Evolutionary conservation across 2,329 filamentous ascomycete species (phyloP).

Genomic region (Penicillium glabrum): DNA sequence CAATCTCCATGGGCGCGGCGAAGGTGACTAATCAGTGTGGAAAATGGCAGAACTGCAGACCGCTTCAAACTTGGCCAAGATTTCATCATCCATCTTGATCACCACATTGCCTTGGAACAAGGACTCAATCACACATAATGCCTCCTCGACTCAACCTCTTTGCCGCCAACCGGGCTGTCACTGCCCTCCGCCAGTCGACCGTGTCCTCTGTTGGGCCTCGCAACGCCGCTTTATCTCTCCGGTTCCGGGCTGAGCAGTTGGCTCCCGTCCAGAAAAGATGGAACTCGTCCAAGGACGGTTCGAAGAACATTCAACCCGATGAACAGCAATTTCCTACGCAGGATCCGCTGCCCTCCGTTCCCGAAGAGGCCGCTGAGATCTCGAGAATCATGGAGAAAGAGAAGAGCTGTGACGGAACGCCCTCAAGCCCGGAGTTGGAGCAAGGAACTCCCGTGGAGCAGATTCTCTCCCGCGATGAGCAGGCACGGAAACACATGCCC

Average conservation of each 20-base stretch:
- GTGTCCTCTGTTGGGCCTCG: constrained; percentile 21
- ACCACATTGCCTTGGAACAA: constrained; percentile 1
- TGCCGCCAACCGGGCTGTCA: constrained; percentile 32
- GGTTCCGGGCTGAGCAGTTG: constrained; percentile 17
- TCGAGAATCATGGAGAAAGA: constrained; percentile 55
- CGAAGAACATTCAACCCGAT: constrained; percentile 27
- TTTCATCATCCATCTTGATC: constrained; percentile 4
- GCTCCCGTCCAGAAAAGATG: constrained; percentile 28
- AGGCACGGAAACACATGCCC: constrained; percentile 62
- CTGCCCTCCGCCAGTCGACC: constrained; percentile 33
- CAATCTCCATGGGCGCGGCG: background rate
- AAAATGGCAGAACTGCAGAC: constrained; percentile 22
- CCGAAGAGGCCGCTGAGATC: constrained; percentile 64
- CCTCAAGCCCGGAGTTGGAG: constrained; percentile 57
- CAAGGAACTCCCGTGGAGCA: constrained; percentile 65
- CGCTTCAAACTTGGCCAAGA: constrained; percentile 8
- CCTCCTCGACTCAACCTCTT: constrained; percentile 56
- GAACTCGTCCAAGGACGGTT: constrained; percentile 35
- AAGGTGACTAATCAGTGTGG: constrained; percentile 20
- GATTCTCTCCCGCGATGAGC: constrained; percentile 64
- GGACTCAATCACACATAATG: constrained; percentile 42
- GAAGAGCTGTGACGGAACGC: constrained; percentile 41
- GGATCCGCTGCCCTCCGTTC: constrained; percentile 59
- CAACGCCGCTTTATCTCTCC: constrained; percentile 24
- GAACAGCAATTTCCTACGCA: constrained; percentile 49